Evolutionary conservation across 2,329 filamentous ascomycete genomes (phyloP), one percentile per base, ranked within the genome.

Genomic region (Microascus cirrosus): DNA sequence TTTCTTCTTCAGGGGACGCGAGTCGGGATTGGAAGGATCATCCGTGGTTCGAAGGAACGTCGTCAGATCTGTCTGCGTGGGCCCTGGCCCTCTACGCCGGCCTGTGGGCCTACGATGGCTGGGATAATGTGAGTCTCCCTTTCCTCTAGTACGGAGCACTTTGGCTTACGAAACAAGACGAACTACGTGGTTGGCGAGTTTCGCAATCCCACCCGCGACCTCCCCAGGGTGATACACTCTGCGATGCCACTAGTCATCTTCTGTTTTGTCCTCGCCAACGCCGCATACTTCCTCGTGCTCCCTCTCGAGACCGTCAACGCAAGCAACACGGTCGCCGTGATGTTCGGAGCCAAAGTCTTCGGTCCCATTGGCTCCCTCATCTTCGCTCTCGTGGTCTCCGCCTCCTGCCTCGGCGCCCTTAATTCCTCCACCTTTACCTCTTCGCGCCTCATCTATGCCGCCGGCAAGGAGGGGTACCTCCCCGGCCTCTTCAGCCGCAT

Each of bases 121-220:
- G 94, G 94, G 94, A 99, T 69, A 99, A 99, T 70, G 90, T 94
- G 74, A 75, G 87, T 25, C 7, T 32, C 42, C 3, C 20, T 11
- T 20, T 22, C 20, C 6, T 20, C 8, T 22, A 20, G 6, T 11
- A 24, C n/a, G 45, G 22, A 8, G 45, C 45, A n/a, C n/a, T n/a
- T 6, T 24, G 20, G 12, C 45, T 50, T 3, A 50, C 45, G 7
- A 39, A 24, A 11, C 10, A 62, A 94, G 90, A 95, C 93, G 61
- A 99, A 96, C 73, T 99, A 96, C 67, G 94, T 99, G 7, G 91
- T 95, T 0, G 94, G 92, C 65, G 94, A 99, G 72, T 97, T 99
- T 75, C 88, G 91, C 66, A 92, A 96, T 67, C 90, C 94, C 0
- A 82, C 82, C 54, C 85, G 91, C 62, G 94, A 99, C 69, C 84